Evolutionary conservation across 441 rosid species (phyloP).

Genomic region (Adansonia rubrostipa): DNA sequence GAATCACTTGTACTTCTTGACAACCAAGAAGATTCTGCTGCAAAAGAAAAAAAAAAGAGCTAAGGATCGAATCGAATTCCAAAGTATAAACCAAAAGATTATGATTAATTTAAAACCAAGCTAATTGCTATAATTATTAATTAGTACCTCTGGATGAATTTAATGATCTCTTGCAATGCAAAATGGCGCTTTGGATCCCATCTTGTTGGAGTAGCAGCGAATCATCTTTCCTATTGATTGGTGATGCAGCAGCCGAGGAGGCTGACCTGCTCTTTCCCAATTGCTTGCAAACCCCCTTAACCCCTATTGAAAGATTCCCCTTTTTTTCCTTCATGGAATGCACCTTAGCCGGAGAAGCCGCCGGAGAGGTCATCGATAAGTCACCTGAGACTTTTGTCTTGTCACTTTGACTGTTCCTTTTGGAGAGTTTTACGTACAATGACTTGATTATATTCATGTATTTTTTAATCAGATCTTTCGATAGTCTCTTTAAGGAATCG

Average conservation of each 20-base stretch:
- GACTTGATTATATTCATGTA: constrained; percentile 59
- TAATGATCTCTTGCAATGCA: constrained; percentile 71
- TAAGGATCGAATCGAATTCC: background rate
- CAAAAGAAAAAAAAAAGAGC: background rate
- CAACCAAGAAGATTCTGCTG: constrained; percentile 47
- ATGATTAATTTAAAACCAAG: background rate
- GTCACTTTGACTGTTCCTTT: constrained; percentile 29
- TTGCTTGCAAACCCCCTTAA: constrained; percentile 43
- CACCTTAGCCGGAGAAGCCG: constrained; percentile 35
- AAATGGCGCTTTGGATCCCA: constrained; percentile 71
- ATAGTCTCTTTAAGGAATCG: constrained; percentile 37
- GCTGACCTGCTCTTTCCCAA: constrained; percentile 72
- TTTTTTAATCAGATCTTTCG: constrained; percentile 45
- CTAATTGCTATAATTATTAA: too few relatives aligned
- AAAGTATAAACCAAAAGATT: background rate
- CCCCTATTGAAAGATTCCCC: constrained; percentile 37
- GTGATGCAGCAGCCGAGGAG: constrained; percentile 48
- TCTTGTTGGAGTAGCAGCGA: constrained; percentile 62
- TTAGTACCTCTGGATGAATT: constrained; percentile 54
- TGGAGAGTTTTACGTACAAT: constrained; percentile 44
- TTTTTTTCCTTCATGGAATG: constrained; percentile 46
- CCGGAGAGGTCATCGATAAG: constrained; percentile 33
- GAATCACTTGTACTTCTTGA: constrained; percentile 51
- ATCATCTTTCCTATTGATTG: constrained; percentile 55
- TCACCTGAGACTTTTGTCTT: constrained; percentile 24